Evolutionary conservation across 768 basidiomycete species (phyloP), one percentile per base, ranked within the genome.

Genomic region (Lyophyllum decastes): DNA sequence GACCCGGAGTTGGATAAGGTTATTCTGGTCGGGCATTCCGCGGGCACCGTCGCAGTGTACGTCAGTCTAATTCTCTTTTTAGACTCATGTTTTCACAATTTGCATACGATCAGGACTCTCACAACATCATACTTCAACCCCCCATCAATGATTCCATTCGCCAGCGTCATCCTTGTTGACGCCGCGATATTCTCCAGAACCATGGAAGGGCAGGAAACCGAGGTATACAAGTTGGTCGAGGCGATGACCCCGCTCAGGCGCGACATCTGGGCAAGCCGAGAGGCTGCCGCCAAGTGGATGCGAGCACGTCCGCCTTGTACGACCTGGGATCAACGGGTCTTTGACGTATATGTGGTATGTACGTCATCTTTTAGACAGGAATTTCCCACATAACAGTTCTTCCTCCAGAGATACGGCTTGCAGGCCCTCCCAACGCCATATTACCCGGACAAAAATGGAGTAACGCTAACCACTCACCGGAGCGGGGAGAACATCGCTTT

Each of bases 1-100:
- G 58, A 71, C 60, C 66, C 60, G 0, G 56, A 60, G 22, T 33
- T 60, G 8, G 64, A 70, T 44, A 64, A 64, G 55, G 60, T 73
- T 1, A 56, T 73, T n/a, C 34, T 72, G 14, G 68, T 68, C 25
- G 72, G 70, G 2, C 72, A 73, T 60, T 73, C 72, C 16, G 69
- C 69, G n/a, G 72, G 70, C 5, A 58, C 66, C 10, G 69, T 70
- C 33, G 69, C 63, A 8, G 66, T 69, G 72, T 73, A 62, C 21
- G 71, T 47, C 4, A 33, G 2, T 30, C 11, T 41, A 1, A 25
- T 6, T 33, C 41, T 25, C 22, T 41, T 11, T 24, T 21, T 22
- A 34, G 44, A 38, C 24, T 25, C 22, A 19, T 50, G 5, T 25
- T 25, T 43, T 33, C 25, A n/a, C 4, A 46, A 40, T 22, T 8